Evolutionary conservation across 352 stramenopile species (phyloP).

Genomic region (Plasmopara viticola): DNA sequence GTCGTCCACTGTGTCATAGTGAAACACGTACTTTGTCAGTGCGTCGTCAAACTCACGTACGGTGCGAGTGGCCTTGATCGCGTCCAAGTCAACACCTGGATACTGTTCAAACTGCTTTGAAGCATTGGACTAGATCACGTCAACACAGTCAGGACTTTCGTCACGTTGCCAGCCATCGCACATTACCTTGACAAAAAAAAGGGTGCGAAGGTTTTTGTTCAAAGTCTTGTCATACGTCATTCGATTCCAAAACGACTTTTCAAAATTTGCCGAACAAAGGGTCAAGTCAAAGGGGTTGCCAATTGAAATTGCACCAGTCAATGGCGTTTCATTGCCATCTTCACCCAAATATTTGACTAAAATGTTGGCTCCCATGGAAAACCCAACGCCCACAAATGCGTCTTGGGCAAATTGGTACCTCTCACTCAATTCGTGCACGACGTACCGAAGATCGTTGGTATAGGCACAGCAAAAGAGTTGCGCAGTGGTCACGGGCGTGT

Average conservation of each 20-base stretch:
- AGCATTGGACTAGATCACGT: conserved; percentile 20
- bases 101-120: conserved; percentile 41
- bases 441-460: conserved; percentile 57
- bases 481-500: conserved; percentile 48
- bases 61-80: conserved; percentile 27
- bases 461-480: conserved; percentile 67
- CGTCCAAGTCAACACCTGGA: conserved; percentile 35
- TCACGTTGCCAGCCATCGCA: neutral
- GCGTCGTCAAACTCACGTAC: conserved; percentile 60
- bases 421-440: conserved; percentile 31
- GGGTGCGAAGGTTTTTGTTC: conserved; percentile 43
- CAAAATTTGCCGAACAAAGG: conserved; percentile 47
- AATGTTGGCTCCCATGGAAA: conserved; percentile 74
- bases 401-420: conserved; percentile 41
- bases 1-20: conserved; percentile 48
- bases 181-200: conserved; percentile 56
- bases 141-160: neutral
- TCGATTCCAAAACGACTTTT: conserved; percentile 41
- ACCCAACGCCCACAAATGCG: conserved; percentile 53
- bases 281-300: conserved; percentile 71
- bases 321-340: conserved; percentile 28
- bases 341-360: conserved; percentile 78
- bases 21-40: conserved; percentile 51
- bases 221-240: conserved; percentile 58
- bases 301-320: conserved; percentile 56